These are phyloP conservation scores for Proliferodiscus dingleyae DNA, from an alignment of 2,329 filamentous ascomycete genomes.

Conservation along the genomic window DNA sequence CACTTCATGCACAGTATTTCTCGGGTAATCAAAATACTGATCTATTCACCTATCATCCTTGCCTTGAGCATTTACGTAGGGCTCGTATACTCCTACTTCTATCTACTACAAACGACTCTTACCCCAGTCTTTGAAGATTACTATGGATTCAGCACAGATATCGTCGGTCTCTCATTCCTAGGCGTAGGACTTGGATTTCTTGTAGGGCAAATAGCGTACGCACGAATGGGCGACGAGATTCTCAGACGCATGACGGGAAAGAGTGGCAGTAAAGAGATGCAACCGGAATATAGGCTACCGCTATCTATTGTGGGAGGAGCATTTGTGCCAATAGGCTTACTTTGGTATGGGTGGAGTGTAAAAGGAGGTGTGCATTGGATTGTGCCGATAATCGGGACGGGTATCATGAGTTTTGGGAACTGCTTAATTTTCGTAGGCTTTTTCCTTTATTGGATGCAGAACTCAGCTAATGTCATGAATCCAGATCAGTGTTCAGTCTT, in stretches of 20 bases:
- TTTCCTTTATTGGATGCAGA: not conserved
- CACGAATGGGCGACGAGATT: conserved; percentile 37
- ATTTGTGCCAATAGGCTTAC: conserved; percentile 40
- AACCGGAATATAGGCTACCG: conserved; percentile 38
- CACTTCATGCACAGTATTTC: not conserved
- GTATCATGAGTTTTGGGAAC: conserved; percentile 35
- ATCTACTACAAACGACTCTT: conserved; percentile 47
- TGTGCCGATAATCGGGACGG: conserved; percentile 37
- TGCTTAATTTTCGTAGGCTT: conserved; percentile 1
- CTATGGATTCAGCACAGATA: conserved; percentile 35
- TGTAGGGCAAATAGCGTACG: conserved; percentile 35
- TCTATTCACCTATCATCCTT: conserved; percentile 31
- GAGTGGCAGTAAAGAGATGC: conserved; percentile 28
- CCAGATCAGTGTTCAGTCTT: conserved; percentile 34
- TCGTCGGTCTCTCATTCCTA: conserved; percentile 37
- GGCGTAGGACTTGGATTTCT: conserved; percentile 36
- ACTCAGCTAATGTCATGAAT: no score
- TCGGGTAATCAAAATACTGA: conserved; percentile 40
- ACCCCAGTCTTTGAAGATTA: conserved; percentile 41
- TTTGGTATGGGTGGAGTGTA: conserved; percentile 44
- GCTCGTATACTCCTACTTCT: conserved; percentile 45
- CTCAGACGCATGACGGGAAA: conserved; percentile 37
- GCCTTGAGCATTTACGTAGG: conserved; percentile 43
- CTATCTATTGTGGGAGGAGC: conserved; percentile 36
- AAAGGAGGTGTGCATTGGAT: conserved; percentile 36